Percentiles rank a stretch among this genome's conserved stretches.
Evolutionary conservation across 352 stramenopile species (phyloP).

Genomic region (Phytophthora macrochlamydospora): DNA sequence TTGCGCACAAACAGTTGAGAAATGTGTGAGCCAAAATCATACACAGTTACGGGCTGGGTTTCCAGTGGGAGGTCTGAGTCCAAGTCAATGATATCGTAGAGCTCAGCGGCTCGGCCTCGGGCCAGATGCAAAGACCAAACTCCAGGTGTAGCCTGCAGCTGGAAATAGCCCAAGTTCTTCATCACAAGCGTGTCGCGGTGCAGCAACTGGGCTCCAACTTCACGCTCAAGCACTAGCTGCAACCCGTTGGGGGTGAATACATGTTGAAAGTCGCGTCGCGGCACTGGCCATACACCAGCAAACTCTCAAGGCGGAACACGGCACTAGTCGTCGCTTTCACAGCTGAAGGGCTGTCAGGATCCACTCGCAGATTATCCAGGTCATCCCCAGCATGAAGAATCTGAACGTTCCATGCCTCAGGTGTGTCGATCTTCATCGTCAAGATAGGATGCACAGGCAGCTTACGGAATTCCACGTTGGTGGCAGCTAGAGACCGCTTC

Average conservation of each 20-base stretch:
- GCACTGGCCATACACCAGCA: slow-evolving; percentile 93
- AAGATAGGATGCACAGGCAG: slow-evolving; percentile 89
- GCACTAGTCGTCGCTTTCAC: slow-evolving; percentile 70
- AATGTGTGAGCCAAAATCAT: slow-evolving; percentile 89
- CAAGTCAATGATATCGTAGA: slow-evolving; percentile 80
- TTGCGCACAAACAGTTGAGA: slow-evolving; percentile 93
- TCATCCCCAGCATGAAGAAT: slow-evolving; percentile 72
- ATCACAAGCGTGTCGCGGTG: slow-evolving; percentile 98
- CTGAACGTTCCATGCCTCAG: slow-evolving; percentile 94
- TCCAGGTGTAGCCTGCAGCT: slow-evolving; percentile 96
- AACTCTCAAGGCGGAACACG: slow-evolving; percentile 86
- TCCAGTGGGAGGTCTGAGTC: slow-evolving; percentile 46
- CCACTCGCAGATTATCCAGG: slow-evolving; percentile 92
- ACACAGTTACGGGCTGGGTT: slow-evolving; percentile 56
- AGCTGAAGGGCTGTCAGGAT: slow-evolving; percentile 56
- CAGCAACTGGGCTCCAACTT: slow-evolving; percentile 54
- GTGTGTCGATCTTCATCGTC: slow-evolving; percentile 93
- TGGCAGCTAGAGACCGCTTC: slow-evolving; percentile 41
- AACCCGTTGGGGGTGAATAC: slow-evolving; percentile 90
- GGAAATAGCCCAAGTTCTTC: slow-evolving; percentile 99
- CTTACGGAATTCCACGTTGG: slow-evolving; percentile 73
- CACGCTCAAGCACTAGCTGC: slow-evolving; percentile 89
- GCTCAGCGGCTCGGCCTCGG: slow-evolving; percentile 65
- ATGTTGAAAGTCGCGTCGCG: slow-evolving; percentile 81
- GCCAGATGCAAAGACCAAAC: slow-evolving; percentile 94